Base-by-base conservation (phyloP, 73 alveolate species). In the Tetrahymena thermophila region DNA sequence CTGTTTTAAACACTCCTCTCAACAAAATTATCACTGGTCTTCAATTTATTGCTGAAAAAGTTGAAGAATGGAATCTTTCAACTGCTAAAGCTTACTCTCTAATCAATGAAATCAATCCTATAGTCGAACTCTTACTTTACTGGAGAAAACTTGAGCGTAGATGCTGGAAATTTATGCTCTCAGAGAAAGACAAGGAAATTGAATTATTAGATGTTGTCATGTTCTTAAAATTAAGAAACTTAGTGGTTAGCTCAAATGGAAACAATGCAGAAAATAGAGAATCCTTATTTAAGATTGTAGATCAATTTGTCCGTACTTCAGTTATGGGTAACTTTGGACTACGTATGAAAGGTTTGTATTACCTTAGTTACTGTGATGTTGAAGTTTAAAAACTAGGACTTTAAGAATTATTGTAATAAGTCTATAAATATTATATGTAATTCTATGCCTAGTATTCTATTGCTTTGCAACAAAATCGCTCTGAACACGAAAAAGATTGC, bases 71-170 rank as follows among this genome's bases (percentile, higher is more conserved):
- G 96, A 94, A 94, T 84, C 58, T 43, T 35, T 85, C 96, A 13
- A 94, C 93, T 84, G 94, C 96, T 23, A 94, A 94, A 42, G 94
- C 43, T 10, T 94, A 38, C 43, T 85, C 93, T 38, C 25, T 94
- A 34, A 31, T n/a, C 5, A 42, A 85, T 85, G 84, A 85, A 38
- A 85, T 94, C 44, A 85, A 35, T 85, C 83, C 93, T 85, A 19
- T 85, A 85, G 35, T 85, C 37, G 94, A 94, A 23, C 40, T 37
- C 37, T 55, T 85, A 35, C 56, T 94, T 14, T 85, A 94, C 19
- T 94, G 96, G 96, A 94, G 96, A 94, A 94, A 85, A 84, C 57
- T 94, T 28, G 96, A 94, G 31, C 93, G 96, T 85, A 94, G 85
- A 85, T 94, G 96, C 55, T 94, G 96, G 96, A 94, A 94, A 84